Percentiles rank a stretch among this genome's conserved stretches.
Evolutionary conservation across 2,329 filamentous ascomycete genomes (phyloP).

Genomic region (Geosmithia morbida): DNA sequence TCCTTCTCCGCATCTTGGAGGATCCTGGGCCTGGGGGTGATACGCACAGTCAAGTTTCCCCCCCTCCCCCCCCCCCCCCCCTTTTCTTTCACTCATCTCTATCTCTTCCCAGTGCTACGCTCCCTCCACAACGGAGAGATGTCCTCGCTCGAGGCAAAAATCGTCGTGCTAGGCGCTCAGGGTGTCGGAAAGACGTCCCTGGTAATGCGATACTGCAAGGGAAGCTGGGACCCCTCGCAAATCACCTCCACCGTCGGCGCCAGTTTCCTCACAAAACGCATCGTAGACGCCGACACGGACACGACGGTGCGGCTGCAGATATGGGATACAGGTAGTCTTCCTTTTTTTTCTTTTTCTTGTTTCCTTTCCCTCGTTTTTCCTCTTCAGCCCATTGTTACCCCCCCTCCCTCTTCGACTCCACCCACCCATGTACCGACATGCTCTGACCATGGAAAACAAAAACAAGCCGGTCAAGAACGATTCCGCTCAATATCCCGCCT

Average conservation of each 20-base stretch:
- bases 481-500: constrained; percentile 90
- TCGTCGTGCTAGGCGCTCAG: constrained; percentile 67
- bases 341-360: too few species aligned
- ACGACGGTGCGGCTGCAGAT: constrained; percentile 85
- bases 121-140: constrained; percentile 8
- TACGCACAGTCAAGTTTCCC: too few species aligned
- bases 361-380: neutral
- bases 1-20: neutral
- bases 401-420: neutral
- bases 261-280: constrained; percentile 66
- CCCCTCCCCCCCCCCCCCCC: too few species aligned
- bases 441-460: neutral
- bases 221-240: constrained; percentile 51
- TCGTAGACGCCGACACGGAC: constrained; percentile 71
- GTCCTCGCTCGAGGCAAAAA: constrained; percentile 64
- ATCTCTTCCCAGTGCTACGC: neutral
- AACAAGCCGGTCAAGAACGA: constrained; percentile 69
- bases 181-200: constrained; percentile 70
- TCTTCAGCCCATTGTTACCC: neutral
- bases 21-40: neutral
- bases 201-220: constrained; percentile 63
- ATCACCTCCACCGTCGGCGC: constrained; percentile 62
- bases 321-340: constrained; percentile 65
- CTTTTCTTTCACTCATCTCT: too few species aligned
- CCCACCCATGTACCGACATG: too few species aligned